Percentiles rank a stretch among this genome's conserved stretches.
phyloP scores from a whole-genome alignment of 1,139 yeast species.

The Meyerozyma athensensis region DNA sequence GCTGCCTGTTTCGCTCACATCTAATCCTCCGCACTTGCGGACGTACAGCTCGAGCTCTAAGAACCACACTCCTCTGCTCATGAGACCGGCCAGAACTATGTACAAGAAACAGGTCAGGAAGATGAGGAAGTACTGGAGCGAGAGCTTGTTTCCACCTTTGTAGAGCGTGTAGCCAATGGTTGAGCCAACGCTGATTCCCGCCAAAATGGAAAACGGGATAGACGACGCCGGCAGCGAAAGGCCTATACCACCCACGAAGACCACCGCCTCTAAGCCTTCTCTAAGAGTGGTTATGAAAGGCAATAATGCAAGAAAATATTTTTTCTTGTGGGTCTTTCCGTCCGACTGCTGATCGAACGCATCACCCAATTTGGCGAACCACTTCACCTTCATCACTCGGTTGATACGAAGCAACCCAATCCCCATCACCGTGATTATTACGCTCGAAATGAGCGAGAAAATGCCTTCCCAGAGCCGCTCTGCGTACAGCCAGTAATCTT shows the following conservation, averaged over 20 bases:
- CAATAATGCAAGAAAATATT: conserved; percentile 14
- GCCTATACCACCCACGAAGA: conserved; percentile 16
- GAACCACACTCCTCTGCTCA: conserved; percentile 16
- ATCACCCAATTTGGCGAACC: conserved; percentile 60
- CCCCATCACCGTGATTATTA: conserved; percentile 87
- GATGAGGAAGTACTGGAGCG: conserved; percentile 16
- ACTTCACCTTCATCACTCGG: conserved; percentile 73
- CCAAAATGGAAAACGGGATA: conserved; percentile 12
- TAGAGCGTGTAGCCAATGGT: conserved; percentile 13
- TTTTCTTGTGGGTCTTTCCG: conserved; percentile 2
- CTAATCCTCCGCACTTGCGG: conserved; percentile 14
- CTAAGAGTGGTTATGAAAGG: conserved; percentile 16
- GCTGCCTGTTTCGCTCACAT: conserved; percentile 14
- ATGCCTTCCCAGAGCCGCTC: conserved; percentile 92
- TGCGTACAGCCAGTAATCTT: conserved; percentile 75
- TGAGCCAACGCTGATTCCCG: conserved; percentile 13
- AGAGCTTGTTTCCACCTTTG: conserved; percentile 15
- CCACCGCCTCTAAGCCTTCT: conserved; percentile 17
- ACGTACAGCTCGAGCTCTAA: conserved; percentile 14
- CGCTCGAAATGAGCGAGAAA: conserved; percentile 73
- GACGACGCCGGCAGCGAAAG: conserved; percentile 13
- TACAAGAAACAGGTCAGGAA: conserved; percentile 15
- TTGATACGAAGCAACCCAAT: conserved; percentile 78
- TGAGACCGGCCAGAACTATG: conserved; percentile 15
- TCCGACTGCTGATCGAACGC: conserved; percentile 1